phyloP scores from a whole-genome alignment of 2,329 filamentous ascomycete genomes.

The Ophiostoma ips region DNA sequence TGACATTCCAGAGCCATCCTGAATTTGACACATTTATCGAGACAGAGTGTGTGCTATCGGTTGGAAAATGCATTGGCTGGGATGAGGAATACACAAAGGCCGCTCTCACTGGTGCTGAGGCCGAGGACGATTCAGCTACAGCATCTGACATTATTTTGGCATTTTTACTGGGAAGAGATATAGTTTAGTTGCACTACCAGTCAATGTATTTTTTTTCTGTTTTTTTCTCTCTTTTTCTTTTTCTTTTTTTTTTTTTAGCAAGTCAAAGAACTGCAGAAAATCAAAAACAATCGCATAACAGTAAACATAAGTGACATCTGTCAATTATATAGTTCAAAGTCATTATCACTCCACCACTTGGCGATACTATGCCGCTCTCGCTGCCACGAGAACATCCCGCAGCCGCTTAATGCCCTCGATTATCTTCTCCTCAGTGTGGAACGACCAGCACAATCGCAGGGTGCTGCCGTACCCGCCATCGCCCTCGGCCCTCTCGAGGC shows the following conservation, averaged over 20 bases:
- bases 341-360: not conserved
- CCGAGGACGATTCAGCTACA: not conserved
- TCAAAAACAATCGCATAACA: too few species aligned
- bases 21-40: slow-evolving; percentile 30
- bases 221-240: too few species aligned
- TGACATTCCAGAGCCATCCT: slow-evolving; percentile 29
- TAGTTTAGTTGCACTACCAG: too few species aligned
- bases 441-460: slow-evolving; percentile 42
- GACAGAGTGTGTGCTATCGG: slow-evolving; percentile 19
- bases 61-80: not conserved
- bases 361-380: not conserved
- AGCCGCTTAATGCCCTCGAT: slow-evolving; percentile 42
- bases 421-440: slow-evolving; percentile 40
- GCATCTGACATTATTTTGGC: not conserved
- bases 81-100: not conserved
- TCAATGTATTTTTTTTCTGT: too few species aligned
- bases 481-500: slow-evolving; percentile 12
- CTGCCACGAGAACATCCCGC: not conserved
- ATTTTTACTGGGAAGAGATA: not conserved
- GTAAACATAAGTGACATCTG: too few species aligned
- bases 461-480: slow-evolving; percentile 30
- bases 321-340: too few species aligned
- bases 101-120: not conserved
- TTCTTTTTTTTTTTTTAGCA: too few species aligned
- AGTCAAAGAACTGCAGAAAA: too few species aligned